Evolutionary conservation across 805 yeast genomes (phyloP), one percentile per base, ranked within the genome.

Genomic region (Suhomyces pyralidae): DNA sequence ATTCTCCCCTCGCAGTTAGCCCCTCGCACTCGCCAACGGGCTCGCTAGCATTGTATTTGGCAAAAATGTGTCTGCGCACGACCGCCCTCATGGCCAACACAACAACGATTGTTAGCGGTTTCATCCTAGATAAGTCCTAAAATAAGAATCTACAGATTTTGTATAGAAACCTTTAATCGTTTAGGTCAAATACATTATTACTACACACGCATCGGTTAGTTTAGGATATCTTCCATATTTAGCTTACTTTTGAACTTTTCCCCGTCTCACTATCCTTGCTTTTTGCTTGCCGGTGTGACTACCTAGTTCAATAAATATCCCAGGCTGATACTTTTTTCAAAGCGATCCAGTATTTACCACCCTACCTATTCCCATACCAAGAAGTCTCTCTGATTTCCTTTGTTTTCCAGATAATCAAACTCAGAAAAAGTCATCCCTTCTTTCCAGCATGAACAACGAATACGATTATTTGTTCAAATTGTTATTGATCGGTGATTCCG

Each of bases 401-500:
- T 43, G 19, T 22, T 43, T 22, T 2, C n/a, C 44, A 40, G 44
- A 15, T 43, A 20, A 20, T 17, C 30, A 20, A 22, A 22, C 20
- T 22, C 17, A 22, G n/a, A 9, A 17, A 43, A 22, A 17, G 30
- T 24, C 30, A 50, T 22, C 40, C 40, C 42, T 28, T 8, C 19
- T 17, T 38, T 17, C 17, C 25, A 49, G 51, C 52, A 88, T 88
- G 94, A 88, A 88, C 74, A 86, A 86, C 80, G 96, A 96, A 76
- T 94, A 94, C 97, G 99, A 94, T 76, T 94, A 91, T 71, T 81
- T 94, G 67, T 94, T 94, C 79, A 94, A 94, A 76, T 83, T 94
- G 62, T 80, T 94, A 69, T 83, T 94, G 75, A 94, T 94, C 65
- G 99, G 99, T 56, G 97, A 94, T 74, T 93, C 98, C 46, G 99